These are phyloP conservation scores for Raddia guianensis DNA, from an alignment of 176 grass and related monocot genomes.

Conservation along the genomic window DNA sequence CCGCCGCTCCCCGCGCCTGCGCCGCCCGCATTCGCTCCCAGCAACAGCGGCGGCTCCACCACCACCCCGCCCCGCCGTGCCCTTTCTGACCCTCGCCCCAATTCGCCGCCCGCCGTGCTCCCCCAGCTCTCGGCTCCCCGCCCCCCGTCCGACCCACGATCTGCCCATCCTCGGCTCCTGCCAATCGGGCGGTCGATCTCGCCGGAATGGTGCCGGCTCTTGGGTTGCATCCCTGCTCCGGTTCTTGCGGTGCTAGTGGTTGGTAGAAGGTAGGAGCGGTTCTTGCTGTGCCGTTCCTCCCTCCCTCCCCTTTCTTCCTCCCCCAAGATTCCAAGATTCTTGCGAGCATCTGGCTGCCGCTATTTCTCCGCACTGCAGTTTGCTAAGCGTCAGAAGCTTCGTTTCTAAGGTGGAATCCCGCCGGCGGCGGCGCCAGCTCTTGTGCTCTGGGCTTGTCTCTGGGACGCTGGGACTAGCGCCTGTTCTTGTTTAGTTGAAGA, in stretches of 20 bases:
- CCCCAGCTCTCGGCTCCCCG: too few relatives aligned
- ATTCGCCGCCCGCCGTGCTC: neutral
- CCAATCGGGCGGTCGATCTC: neutral
- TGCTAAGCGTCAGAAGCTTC: neutral
- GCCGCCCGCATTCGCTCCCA: neutral
- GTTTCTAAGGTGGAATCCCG: slow-evolving; percentile 8
- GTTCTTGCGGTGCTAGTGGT: neutral
- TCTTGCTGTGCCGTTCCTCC: neutral
- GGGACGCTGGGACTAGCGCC: neutral
- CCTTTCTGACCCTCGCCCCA: neutral
- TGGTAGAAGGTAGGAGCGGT: neutral
- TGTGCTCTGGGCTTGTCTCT: slow-evolving; percentile 14
- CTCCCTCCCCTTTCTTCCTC: neutral
- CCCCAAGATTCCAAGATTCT: slow-evolving; percentile 30
- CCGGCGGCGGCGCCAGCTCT: neutral
- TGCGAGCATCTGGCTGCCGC: neutral
- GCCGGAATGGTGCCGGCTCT: neutral
- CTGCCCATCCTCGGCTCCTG: neutral
- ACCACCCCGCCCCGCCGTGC: neutral
- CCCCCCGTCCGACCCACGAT: neutral
- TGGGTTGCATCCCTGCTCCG: neutral
- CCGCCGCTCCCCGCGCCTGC: neutral
- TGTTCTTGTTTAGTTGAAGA: slow-evolving; percentile 7
- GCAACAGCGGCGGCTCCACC: neutral
- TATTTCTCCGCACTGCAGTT: neutral